A percentile compares a stretch with the other conserved stretches of the same genome.
phyloP scores from a whole-genome alignment of 1,284 basidiomycete genomes.

The Sporisorium exsertum region DNA sequence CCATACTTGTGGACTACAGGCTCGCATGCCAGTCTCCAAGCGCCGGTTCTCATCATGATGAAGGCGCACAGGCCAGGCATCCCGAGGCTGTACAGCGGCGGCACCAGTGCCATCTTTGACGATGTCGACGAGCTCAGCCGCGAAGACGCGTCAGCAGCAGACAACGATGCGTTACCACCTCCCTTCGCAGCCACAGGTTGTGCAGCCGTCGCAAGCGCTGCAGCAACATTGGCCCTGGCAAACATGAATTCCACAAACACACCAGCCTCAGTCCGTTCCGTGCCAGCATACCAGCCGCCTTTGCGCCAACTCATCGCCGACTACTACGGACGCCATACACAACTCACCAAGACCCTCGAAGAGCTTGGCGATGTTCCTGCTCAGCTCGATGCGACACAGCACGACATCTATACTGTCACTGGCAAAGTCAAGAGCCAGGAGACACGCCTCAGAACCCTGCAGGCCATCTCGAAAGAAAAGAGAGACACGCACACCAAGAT shows the following conservation, averaged over 20 bases:
- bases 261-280: constrained; percentile 25
- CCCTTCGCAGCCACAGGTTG: constrained; percentile 18
- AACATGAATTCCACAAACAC: not conserved
- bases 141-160: constrained; percentile 1
- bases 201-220: constrained; percentile 24
- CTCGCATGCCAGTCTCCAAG: constrained; percentile 1
- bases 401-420: constrained; percentile 31
- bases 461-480: constrained; percentile 25
- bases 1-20: not conserved
- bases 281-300: constrained; percentile 41
- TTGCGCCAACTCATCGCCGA: constrained; percentile 30
- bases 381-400: constrained; percentile 27
- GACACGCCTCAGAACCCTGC: constrained; percentile 29
- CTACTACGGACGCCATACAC: constrained; percentile 30
- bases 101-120: constrained; percentile 33
- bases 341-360: constrained; percentile 26
- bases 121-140: constrained; percentile 29
- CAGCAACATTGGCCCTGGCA: constrained; percentile 25
- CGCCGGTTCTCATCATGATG: constrained; percentile 9
- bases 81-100: constrained; percentile 31
- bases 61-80: constrained; percentile 26
- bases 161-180: constrained; percentile 13
- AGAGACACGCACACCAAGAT: constrained; percentile 22
- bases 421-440: constrained; percentile 49
- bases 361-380: constrained; percentile 37